Conservation (phyloP, 2,329 filamentous ascomycete species). For the Penicillium crustosum region DNA sequence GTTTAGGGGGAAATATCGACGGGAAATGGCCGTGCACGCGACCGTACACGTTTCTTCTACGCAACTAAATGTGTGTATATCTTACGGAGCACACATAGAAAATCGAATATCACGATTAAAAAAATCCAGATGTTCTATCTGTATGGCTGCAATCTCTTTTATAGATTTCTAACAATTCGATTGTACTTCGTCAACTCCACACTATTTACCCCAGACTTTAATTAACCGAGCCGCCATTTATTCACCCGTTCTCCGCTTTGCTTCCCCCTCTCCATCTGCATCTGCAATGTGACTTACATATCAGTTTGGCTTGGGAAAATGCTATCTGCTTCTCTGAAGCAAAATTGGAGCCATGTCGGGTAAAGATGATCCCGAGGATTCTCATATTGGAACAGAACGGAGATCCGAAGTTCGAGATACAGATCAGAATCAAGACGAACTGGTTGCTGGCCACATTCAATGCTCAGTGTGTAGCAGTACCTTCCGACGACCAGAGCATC, state of each 20-base stretch:
- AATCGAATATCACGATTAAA: not conserved
- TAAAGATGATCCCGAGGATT: slow-evolving; percentile 23
- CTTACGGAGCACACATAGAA: not conserved
- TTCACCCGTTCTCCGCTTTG: slow-evolving; percentile 15
- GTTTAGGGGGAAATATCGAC: not conserved
- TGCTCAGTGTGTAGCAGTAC: slow-evolving; percentile 40
- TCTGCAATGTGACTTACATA: slow-evolving; percentile 2
- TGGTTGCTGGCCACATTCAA: slow-evolving; percentile 25
- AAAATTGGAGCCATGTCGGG: slow-evolving; percentile 51
- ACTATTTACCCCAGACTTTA: slow-evolving; percentile 2
- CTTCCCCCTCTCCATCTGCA: slow-evolving; percentile 10
- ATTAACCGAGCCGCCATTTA: slow-evolving; percentile 13
- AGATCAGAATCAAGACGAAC: slow-evolving; percentile 11
- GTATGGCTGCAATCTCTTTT: not conserved
- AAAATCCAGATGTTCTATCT: not conserved
- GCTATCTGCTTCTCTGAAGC: slow-evolving; percentile 51
- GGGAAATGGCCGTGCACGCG: slow-evolving; percentile 1
- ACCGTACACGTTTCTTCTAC: not conserved
- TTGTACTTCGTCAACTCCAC: not conserved
- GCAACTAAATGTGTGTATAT: not conserved
- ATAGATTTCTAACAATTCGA: not conserved
- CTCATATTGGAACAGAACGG: not conserved
- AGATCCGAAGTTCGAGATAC: slow-evolving; percentile 1
- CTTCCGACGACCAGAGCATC: slow-evolving; percentile 43
- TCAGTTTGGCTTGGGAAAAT: not conserved